These are phyloP conservation scores for Mycena haematopus DNA, from an alignment of 768 basidiomycete species.

Conservation along the genomic window DNA sequence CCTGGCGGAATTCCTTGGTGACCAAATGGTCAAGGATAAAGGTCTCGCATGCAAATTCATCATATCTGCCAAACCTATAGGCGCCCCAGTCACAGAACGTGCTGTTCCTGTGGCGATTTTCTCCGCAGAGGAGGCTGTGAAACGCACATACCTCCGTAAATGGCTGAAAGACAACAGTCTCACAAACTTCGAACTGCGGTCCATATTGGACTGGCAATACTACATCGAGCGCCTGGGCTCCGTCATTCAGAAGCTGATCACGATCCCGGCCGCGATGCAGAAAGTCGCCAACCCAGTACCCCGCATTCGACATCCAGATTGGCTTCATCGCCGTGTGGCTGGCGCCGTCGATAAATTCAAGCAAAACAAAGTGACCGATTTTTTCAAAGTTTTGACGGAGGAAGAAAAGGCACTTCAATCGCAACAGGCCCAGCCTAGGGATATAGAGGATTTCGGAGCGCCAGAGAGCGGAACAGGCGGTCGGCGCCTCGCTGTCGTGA, in stretches of 20 bases:
- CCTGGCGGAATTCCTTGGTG: slow-evolving; percentile 94
- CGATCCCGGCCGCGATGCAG: slow-evolving; percentile 98
- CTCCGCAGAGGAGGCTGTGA: slow-evolving; percentile 91
- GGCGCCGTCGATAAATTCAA: slow-evolving; percentile 95
- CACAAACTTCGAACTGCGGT: slow-evolving; percentile 86
- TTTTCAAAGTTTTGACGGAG: slow-evolving; percentile 65
- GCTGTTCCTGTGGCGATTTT: slow-evolving; percentile 98
- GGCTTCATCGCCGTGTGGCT: slow-evolving; percentile 91
- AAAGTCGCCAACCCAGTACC: slow-evolving; percentile 97
- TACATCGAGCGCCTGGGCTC: slow-evolving; percentile 98
- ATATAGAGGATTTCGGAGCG: slow-evolving; percentile 67
- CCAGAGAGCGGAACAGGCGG: slow-evolving; percentile 33
- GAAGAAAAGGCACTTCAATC: slow-evolving; percentile 33
- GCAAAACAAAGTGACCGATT: slow-evolving; percentile 97
- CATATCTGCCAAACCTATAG: slow-evolving; percentile 91
- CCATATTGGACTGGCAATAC: slow-evolving; percentile 97
- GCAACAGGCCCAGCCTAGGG: slow-evolving; percentile 44
- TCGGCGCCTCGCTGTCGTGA: slow-evolving; percentile 60
- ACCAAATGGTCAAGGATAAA: slow-evolving; percentile 99
- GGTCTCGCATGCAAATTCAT: slow-evolving; percentile 99
- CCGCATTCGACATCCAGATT: slow-evolving; percentile 95
- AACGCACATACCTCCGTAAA: slow-evolving; percentile 88
- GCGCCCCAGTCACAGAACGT: slow-evolving; percentile 95
- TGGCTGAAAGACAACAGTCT: slow-evolving; percentile 96
- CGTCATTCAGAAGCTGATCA: slow-evolving; percentile 98